Conservation (phyloP, 139 green algal species). For the Tetradesmus lagerheimii region DNA sequence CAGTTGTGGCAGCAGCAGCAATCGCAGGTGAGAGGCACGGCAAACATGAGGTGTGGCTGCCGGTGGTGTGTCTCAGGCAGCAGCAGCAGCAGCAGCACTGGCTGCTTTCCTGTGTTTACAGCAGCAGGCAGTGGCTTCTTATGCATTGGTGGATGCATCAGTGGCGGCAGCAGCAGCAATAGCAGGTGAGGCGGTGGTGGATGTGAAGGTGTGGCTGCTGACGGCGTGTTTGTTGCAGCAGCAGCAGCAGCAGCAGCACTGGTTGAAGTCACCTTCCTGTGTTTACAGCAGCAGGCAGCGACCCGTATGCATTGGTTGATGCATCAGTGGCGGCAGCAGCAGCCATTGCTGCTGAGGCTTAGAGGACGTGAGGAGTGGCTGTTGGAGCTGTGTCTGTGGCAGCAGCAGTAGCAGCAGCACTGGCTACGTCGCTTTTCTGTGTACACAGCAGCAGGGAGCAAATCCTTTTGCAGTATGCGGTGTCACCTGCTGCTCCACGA, state of each 20-base stretch:
- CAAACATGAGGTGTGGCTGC: too few species aligned
- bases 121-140: conserved; percentile 56
- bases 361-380: conserved; percentile 30
- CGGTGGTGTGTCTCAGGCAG: too few species aligned
- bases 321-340: conserved; percentile 66
- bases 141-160: conserved; percentile 61
- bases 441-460: too few species aligned
- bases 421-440: too few species aligned
- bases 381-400: conserved; percentile 67
- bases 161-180: conserved; percentile 63
- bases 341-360: conserved; percentile 46
- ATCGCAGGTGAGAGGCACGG: conserved; percentile 48
- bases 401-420: conserved; percentile 62
- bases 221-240: too few species aligned
- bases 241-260: not conserved
- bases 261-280: conserved; percentile 38
- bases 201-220: too few species aligned
- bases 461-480: too few species aligned
- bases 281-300: conserved; percentile 33
- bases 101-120: conserved; percentile 33
- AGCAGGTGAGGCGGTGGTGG: conserved; percentile 48
- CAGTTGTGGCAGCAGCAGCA: conserved; percentile 64
- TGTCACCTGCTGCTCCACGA: too few species aligned
- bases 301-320: conserved; percentile 68
- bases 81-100: conserved; percentile 11